phyloP scores from a whole-genome alignment of 441 rosid genomes.

The Melastoma candidum region DNA sequence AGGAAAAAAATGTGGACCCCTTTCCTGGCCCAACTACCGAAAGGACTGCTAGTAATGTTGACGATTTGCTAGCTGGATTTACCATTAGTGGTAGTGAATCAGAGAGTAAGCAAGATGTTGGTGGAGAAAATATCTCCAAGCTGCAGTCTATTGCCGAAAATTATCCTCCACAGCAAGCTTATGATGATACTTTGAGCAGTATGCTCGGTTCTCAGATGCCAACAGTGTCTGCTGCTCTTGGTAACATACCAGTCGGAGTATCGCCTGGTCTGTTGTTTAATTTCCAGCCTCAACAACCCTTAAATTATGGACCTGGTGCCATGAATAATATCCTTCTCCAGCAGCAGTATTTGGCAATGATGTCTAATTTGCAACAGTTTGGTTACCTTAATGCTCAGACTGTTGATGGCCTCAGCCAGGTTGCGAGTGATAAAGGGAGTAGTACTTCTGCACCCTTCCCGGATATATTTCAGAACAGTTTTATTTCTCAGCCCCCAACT shows the following conservation, averaged over 20 bases:
- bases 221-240: conserved; percentile 38
- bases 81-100: conserved; percentile 41
- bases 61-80: conserved; percentile 66
- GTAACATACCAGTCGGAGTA: conserved; percentile 42
- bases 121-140: conserved; percentile 17
- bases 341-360: conserved; percentile 72
- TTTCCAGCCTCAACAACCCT: conserved; percentile 45
- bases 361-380: conserved; percentile 68
- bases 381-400: conserved; percentile 45
- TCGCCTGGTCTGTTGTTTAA: conserved; percentile 61
- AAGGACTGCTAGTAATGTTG: conserved; percentile 17
- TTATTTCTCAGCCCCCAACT: conserved; percentile 45
- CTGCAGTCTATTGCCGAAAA: conserved; percentile 29
- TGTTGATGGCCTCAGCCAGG: conserved; percentile 23
- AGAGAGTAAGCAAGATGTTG: conserved; percentile 30
- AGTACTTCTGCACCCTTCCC: conserved; percentile 52
- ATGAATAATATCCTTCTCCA: conserved; percentile 70
- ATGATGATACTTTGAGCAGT: conserved; percentile 37
- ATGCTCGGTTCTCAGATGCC: conserved; percentile 43
- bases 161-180: conserved; percentile 26
- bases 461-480: conserved; percentile 77
- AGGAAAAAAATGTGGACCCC: conserved; percentile 27
- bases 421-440: conserved; percentile 24
- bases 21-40: not conserved
- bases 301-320: conserved; percentile 44